Base-by-base conservation (phyloP, 2,329 filamentous ascomycete genomes). In the Aspergillus sp. region DNA sequence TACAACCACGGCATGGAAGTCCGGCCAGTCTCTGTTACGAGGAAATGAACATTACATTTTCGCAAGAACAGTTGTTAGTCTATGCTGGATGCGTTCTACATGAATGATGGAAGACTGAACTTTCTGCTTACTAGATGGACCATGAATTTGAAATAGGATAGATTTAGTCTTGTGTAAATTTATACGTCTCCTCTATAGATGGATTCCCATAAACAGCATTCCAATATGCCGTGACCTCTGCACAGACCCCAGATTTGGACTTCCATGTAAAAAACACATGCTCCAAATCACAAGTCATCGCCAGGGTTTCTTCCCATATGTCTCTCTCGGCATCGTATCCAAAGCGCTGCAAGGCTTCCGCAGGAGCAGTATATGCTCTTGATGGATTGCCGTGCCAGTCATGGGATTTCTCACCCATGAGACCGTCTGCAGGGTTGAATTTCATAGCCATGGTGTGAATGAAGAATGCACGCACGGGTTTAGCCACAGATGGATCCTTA, bases 381-480 rank as follows among this genome's bases (percentile, higher is more conserved):
- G 31, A 48, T 39, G 52, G 53, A n/a, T 50, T 53, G 37, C 56
- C 50, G 11, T 55, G 54, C 32, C 46, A 48, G 7, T 49, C 54
- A 2, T 54, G 47, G 9, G 50, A 45, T 27, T 52, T 52, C 3
- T 54, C 40, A 1, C 56, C 57, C 28, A 61, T 52, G 2, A 64
- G 44, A 3, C 53, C 50, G 8, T 50, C 48, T 12, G 49, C 49
- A 0, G 64, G 62, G 33, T 66, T 61, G 31, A 68, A 59, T 34
- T 66, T 60, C n/a, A 51, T 59, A 37, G 46, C 43, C 32, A 57
- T 58, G 3, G 61, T 57, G 39, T 67, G 64, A 8, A 67, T 46
- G 33, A 65, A 66, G 33, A 60, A 59, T 11, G 42, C 50, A 5
- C 50, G 44, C 2, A 53, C 59, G 29, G 59, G 33, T 31, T 49